Base-by-base conservation (phyloP, 805 yeast genomes). In the Jamesozyma lodderae region DNA sequence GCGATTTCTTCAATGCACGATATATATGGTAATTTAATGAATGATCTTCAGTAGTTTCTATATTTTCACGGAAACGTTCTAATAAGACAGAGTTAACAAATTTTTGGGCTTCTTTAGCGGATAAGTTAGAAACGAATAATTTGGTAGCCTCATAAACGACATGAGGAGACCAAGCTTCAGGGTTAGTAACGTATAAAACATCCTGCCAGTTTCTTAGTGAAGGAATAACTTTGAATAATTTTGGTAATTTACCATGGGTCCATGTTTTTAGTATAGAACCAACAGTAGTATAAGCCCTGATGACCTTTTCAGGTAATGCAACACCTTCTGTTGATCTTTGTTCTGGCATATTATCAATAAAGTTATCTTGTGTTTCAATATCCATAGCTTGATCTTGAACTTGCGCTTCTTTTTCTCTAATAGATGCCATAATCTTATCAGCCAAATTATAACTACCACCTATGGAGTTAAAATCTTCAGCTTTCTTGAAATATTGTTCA, bases 191-290 rank as follows among this genome's bases (percentile, higher is more conserved):
- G 55, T 78, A 90, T 25, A 92, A 66, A 24, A 92, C 81, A 59
- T 90, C 97, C 59, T 87, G 87, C 99, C 99, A 92, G 63, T 90
- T 90, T 50, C 74, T 81, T 47, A 92, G 71, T 3, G 94, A 74
- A 25, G 99, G 99, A 40, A 94, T 73, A 36, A 92, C 94, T 58
- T 92, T 92, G 69, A 92, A 92, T 24, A 94, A 73, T 54, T 90
- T 88, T n/a, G 98, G 98, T 37, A 92, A 70, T 62, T 88, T 88
- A 35, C 98, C 99, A 53, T 92, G 95, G 28, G 88, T 81, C 76
- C 94, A 92, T 4, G 94, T 77, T 16, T 86, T 72, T 42, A 92
- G 68, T 37, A 90, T 79, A 48, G 78, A 79, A 7, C 97, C 97
- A 33, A 92, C 90, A 55, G 85, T 85, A 34, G 85, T 80, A 59